Conservation (phyloP, 768 basidiomycete genomes). For the Russula abietina region DNA sequence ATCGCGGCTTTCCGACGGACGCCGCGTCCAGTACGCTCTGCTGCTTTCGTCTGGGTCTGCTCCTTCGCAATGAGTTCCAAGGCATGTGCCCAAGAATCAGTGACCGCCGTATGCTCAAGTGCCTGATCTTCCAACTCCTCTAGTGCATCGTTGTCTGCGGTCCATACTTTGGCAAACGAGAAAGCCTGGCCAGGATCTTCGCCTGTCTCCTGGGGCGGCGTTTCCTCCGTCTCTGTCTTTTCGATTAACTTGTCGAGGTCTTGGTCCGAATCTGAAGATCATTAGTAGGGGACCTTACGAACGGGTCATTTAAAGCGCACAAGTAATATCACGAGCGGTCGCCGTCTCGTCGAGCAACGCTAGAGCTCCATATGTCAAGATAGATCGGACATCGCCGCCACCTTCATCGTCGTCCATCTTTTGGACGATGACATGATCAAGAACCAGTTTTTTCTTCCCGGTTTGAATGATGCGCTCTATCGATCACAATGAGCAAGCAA, state of each 20-base stretch:
- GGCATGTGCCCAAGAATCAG: constrained; percentile 79
- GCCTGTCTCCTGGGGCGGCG: constrained; percentile 41
- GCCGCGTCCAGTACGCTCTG: constrained; percentile 63
- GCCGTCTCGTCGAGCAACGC: constrained; percentile 69
- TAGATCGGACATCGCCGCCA: constrained; percentile 72
- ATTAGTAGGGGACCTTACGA: not conserved
- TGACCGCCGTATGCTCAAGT: constrained; percentile 40
- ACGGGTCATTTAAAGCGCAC: constrained; percentile 32
- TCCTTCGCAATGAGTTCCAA: constrained; percentile 45
- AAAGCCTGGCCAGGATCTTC: constrained; percentile 59
- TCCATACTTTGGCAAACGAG: constrained; percentile 90
- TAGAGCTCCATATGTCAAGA: constrained; percentile 84
- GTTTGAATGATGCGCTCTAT: constrained; percentile 85
- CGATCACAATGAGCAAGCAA: not conserved
- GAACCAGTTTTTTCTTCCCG: constrained; percentile 91
- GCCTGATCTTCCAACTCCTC: constrained; percentile 59
- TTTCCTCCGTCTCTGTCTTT: constrained; percentile 69
- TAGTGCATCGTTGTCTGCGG: constrained; percentile 63
- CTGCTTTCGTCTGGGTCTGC: constrained; percentile 42
- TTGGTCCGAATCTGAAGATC: constrained; percentile 57
- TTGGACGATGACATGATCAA: constrained; percentile 94
- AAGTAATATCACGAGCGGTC: constrained; percentile 58
- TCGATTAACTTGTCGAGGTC: constrained; percentile 86
- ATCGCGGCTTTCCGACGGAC: constrained; percentile 64
- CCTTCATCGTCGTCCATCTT: constrained; percentile 87